These are phyloP conservation scores for Crithidia expoeki DNA, from an alignment of 208 protist species.

Conservation along the genomic window DNA sequence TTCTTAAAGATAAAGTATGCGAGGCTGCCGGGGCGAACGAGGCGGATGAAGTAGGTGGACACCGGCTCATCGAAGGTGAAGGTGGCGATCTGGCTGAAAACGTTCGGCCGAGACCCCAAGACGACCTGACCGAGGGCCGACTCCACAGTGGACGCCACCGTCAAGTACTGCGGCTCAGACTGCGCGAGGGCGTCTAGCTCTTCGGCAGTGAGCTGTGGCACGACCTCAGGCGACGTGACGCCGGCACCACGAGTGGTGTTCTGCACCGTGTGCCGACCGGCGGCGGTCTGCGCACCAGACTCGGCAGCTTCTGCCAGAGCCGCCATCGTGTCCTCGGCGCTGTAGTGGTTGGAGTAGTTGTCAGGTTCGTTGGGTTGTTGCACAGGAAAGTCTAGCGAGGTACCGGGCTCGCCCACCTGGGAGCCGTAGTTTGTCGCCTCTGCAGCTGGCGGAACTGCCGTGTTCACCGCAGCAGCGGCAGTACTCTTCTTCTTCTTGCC, in stretches of 20 bases:
- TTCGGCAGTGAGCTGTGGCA: slow-evolving; percentile 12
- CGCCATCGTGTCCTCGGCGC: slow-evolving; percentile 27
- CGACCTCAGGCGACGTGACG: background rate
- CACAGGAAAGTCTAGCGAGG: background rate
- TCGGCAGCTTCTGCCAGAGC: slow-evolving; percentile 24
- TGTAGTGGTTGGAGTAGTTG: slow-evolving; percentile 16
- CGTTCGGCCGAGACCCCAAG: slow-evolving; percentile 55
- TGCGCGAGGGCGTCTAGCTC: slow-evolving; percentile 20
- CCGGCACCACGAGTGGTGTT: background rate
- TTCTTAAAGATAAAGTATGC: slow-evolving; percentile 61
- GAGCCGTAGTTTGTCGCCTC: slow-evolving; percentile 2
- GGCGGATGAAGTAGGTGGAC: slow-evolving; percentile 62
- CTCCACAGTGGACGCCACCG: slow-evolving; percentile 66
- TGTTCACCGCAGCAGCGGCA: background rate
- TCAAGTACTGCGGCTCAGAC: slow-evolving; percentile 58
- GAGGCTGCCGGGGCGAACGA: slow-evolving; percentile 60
- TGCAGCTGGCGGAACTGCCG: background rate
- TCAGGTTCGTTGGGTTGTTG: background rate
- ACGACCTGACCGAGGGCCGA: slow-evolving; percentile 59
- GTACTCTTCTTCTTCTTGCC: slow-evolving; percentile 23
- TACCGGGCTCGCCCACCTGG: slow-evolving; percentile 6
- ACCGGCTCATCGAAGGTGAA: slow-evolving; percentile 40
- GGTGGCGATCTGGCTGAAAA: slow-evolving; percentile 59
- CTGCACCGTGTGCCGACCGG: background rate
- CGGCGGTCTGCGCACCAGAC: slow-evolving; percentile 27